A percentile compares a stretch with the other conserved stretches of the same genome.
Evolutionary conservation across 306 rosid genomes (phyloP).

Genomic region (Dalbergia cultrata): DNA sequence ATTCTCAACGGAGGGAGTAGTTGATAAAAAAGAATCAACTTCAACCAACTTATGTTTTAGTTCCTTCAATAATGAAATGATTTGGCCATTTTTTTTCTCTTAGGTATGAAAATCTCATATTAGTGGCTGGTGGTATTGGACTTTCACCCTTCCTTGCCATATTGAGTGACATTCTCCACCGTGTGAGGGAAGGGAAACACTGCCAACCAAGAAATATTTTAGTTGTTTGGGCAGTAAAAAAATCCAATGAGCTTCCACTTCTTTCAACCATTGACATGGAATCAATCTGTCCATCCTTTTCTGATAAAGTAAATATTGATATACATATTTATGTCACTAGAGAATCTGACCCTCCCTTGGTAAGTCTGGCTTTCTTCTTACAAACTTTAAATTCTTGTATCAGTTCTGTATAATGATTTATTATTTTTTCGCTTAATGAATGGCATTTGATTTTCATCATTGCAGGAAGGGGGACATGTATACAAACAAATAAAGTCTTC

Average conservation of each 20-base stretch:
- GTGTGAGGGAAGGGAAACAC: constrained; percentile 72
- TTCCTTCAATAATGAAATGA: constrained; percentile 28
- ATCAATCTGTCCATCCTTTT: constrained; percentile 69
- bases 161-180: constrained; percentile 88
- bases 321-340: constrained; percentile 75
- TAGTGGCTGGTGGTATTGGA: constrained; percentile 98
- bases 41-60: constrained; percentile 4
- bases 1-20: no score
- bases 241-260: constrained; percentile 81
- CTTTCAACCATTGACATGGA: constrained; percentile 77
- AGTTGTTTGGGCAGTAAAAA: constrained; percentile 90
- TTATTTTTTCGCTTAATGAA: no score
- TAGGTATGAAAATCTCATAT: constrained; percentile 87
- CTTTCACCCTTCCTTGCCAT: constrained; percentile 92
- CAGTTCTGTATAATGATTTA: constrained; percentile 4
- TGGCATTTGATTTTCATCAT: constrained; percentile 39
- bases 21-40: not conserved
- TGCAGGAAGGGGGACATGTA: constrained; percentile 78
- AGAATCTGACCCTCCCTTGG: constrained; percentile 86
- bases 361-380: constrained; percentile 50
- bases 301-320: constrained; percentile 67
- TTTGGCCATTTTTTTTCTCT: constrained; percentile 36
- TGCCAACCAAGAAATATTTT: constrained; percentile 71
- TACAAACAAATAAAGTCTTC: constrained; percentile 54
- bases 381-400: constrained; percentile 13